Conservation (phyloP, 202 grass and related monocot species). For the Zizania palustris region DNA sequence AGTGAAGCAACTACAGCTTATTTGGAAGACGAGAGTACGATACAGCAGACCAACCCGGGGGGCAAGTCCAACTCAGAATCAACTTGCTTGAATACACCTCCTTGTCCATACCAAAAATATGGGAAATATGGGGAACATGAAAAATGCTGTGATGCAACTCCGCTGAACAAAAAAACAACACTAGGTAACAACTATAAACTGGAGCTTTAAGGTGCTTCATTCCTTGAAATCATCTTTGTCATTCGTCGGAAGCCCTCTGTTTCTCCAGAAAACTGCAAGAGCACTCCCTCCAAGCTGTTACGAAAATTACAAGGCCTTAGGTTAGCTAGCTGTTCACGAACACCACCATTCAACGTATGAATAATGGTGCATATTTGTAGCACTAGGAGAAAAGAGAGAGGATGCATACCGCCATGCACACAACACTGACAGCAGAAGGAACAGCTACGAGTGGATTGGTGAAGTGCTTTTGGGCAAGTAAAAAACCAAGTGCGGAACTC, state of each 20-base stretch:
- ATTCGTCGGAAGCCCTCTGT: constrained; percentile 62
- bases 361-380: not conserved
- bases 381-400: constrained; percentile 4
- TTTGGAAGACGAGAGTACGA: constrained; percentile 20
- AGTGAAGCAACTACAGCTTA: constrained; percentile 27
- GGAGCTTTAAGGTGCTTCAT: constrained; percentile 38
- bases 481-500: constrained; percentile 97
- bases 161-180: constrained; percentile 22
- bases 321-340: constrained; percentile 14
- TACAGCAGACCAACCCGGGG: constrained; percentile 4
- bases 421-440: constrained; percentile 97
- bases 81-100: constrained; percentile 20
- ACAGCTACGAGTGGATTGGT: constrained; percentile 92
- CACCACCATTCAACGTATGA: not conserved
- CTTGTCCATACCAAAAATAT: constrained; percentile 18
- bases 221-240: constrained; percentile 99
- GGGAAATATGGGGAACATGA: constrained; percentile 23
- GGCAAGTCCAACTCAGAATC: constrained; percentile 21
- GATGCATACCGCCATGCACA: constrained; percentile 84
- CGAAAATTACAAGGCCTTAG: constrained; percentile 14
- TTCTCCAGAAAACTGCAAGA: constrained; percentile 96
- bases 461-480: constrained; percentile 98
- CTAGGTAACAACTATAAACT: constrained; percentile 28
- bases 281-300: constrained; percentile 86
- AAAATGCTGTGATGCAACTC: constrained; percentile 20